phyloP scores from a whole-genome alignment of 805 yeast species.

The Candida broadrunensis region DNA sequence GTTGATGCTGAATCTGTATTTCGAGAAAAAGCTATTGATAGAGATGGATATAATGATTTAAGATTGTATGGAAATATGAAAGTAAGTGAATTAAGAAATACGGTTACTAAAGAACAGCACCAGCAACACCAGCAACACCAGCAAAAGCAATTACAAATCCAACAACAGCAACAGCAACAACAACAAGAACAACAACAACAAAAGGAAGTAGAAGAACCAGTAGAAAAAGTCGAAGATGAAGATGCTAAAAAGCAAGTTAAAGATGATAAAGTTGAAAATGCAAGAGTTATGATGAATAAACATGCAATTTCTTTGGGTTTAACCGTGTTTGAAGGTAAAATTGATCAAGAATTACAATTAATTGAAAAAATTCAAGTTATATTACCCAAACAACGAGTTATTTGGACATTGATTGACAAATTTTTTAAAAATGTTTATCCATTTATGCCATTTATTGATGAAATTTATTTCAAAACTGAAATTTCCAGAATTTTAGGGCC shows the following conservation, averaged over 20 bases:
- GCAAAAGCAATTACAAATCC: background rate
- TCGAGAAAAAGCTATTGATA: constrained; percentile 19
- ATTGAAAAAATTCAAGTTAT: constrained; percentile 39
- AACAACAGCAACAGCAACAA: background rate
- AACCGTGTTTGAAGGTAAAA: constrained; percentile 27
- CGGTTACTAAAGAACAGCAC: background rate
- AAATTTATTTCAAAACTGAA: constrained; percentile 44
- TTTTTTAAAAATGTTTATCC: constrained; percentile 61
- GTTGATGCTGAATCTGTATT: constrained; percentile 17
- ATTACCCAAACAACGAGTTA: constrained; percentile 52
- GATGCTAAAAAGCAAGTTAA: constrained; percentile 1
- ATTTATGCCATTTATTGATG: constrained; percentile 66
- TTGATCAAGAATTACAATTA: constrained; percentile 33
- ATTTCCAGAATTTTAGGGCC: constrained; percentile 45
- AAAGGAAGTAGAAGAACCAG: background rate
- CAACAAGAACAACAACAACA: background rate
- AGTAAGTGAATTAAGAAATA: background rate
- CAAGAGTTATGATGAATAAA: constrained; percentile 16
- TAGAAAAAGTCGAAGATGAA: background rate
- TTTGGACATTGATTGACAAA: constrained; percentile 56
- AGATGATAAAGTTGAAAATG: background rate
- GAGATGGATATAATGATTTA: constrained; percentile 22
- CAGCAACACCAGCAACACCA: background rate
- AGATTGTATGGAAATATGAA: constrained; percentile 8
- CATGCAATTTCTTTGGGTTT: constrained; percentile 32